Evolutionary conservation across 192 early-diverging fungal genomes (phyloP).

Genomic region (Coemansia sp.): DNA sequence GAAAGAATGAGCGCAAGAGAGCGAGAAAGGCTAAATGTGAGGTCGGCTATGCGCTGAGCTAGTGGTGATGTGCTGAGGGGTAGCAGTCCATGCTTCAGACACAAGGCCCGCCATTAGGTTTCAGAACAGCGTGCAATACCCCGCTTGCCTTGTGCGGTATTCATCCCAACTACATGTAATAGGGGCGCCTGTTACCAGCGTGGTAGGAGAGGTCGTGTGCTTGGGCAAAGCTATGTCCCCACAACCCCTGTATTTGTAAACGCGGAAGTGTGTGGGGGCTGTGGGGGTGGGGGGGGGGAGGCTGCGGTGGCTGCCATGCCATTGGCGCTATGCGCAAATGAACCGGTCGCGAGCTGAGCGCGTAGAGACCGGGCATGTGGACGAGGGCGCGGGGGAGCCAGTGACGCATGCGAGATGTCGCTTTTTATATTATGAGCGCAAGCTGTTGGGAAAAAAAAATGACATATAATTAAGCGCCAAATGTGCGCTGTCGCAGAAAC

Average conservation of each 20-base stretch:
- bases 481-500: background rate
- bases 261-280: background rate
- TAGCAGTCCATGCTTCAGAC: background rate
- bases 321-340: no score
- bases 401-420: background rate
- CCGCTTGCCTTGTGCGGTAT: background rate
- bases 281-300: background rate
- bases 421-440: background rate
- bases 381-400: background rate
- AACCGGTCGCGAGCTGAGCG: background rate
- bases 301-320: background rate
- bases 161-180: background rate
- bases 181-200: background rate
- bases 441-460: background rate
- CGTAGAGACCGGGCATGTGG: background rate
- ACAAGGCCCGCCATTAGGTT: background rate
- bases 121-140: conserved; percentile 7
- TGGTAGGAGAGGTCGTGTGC: no score
- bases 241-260: background rate
- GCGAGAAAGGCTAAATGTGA: background rate
- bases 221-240: background rate
- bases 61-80: background rate
- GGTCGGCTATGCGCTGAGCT: background rate
- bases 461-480: background rate
- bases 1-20: no score